Evolutionary conservation across 2,329 filamentous ascomycete genomes (phyloP).

Genomic region (Beauveria brongniartii): DNA sequence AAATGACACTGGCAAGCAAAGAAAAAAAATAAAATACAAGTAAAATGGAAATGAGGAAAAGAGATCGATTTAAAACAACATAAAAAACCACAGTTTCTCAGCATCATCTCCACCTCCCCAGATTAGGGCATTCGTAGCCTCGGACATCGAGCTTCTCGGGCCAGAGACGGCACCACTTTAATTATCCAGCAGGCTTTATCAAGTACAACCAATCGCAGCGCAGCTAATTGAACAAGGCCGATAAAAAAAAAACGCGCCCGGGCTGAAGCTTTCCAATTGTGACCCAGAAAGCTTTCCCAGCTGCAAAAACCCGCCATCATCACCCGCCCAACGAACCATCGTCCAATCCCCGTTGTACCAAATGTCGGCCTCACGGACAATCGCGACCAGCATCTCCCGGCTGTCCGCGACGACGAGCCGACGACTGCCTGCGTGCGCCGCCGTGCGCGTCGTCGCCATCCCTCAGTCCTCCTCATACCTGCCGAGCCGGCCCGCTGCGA

Average conservation of each 20-base stretch:
- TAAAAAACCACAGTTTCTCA: background rate
- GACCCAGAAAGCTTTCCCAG: background rate
- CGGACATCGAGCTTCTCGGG: background rate
- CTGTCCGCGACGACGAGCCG: conserved; percentile 23
- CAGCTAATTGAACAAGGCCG: conserved; percentile 2
- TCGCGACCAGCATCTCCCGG: conserved; percentile 25
- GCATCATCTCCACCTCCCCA: background rate
- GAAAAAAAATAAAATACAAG: background rate
- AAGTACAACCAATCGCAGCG: conserved; percentile 4
- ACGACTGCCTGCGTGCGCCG: conserved; percentile 16
- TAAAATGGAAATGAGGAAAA: background rate
- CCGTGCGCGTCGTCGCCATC: conserved; percentile 19
- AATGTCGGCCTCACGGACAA: conserved; percentile 28
- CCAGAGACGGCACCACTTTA: background rate
- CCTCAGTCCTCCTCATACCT: background rate
- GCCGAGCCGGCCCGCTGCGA: background rate
- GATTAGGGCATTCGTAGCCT: background rate
- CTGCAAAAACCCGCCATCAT: background rate
- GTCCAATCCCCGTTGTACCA: background rate
- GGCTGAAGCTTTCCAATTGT: background rate
- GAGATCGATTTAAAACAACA: background rate
- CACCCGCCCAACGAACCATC: conserved; percentile 3
- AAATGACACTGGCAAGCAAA: too few species aligned
- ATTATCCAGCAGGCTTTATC: background rate
- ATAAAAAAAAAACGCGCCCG: conserved; percentile 2